A percentile compares a stretch with the other conserved stretches of the same genome.
phyloP scores from a whole-genome alignment of 805 yeast species.

The Starmera dryadoides region DNA sequence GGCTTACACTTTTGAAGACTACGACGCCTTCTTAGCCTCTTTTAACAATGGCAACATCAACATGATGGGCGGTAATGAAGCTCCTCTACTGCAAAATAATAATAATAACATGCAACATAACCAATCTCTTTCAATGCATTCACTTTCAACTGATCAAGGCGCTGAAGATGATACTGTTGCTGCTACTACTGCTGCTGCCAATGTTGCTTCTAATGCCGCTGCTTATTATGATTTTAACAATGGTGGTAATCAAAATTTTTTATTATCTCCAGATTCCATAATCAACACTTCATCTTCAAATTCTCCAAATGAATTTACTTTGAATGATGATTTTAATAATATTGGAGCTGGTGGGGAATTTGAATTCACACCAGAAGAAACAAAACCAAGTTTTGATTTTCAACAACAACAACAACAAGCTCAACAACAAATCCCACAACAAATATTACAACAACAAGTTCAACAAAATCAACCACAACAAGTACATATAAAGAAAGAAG shows the following conservation, averaged over 20 bases:
- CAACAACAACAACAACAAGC: background rate
- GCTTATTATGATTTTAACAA: background rate
- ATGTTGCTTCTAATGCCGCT: no score
- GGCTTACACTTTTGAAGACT: conserved; percentile 24
- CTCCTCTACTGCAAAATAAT: background rate
- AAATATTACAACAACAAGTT: conserved; percentile 3
- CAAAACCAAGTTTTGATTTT: conserved; percentile 7
- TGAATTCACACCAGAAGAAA: conserved; percentile 11
- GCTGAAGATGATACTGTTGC: background rate
- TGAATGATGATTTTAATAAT: background rate
- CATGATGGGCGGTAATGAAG: background rate
- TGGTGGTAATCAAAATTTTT: background rate
- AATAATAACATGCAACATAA: background rate
- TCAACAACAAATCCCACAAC: conserved; percentile 3
- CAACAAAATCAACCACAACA: conserved; percentile 2
- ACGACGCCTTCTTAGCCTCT: conserved; percentile 23
- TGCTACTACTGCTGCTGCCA: no score
- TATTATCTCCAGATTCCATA: conserved; percentile 1
- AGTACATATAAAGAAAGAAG: conserved; percentile 6
- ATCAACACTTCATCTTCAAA: conserved; percentile 5
- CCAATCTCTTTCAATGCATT: background rate
- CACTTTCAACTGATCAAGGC: background rate
- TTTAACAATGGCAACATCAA: conserved; percentile 7
- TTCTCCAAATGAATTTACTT: conserved; percentile 5
- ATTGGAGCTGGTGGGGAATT: background rate